These are phyloP conservation scores for Capsicum baccatum DNA, from an alignment of 257 asterid species.

Conservation along the genomic window DNA sequence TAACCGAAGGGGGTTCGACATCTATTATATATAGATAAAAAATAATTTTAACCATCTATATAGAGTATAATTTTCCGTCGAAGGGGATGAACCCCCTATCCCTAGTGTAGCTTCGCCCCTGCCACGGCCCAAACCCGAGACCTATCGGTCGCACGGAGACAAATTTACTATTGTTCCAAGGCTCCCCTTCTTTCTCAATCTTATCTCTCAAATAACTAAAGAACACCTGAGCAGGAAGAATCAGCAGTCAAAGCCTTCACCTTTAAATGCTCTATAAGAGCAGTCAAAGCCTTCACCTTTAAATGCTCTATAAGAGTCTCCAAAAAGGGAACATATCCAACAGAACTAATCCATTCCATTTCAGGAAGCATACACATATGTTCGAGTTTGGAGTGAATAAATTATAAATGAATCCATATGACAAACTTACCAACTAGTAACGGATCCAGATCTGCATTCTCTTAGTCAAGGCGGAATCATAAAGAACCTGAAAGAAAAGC, in stretches of 20 bases:
- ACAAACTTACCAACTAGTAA: constrained; percentile 1
- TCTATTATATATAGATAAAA: too few relatives aligned
- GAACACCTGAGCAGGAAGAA: neutral
- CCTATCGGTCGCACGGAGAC: neutral
- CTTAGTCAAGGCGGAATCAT: constrained; percentile 18
- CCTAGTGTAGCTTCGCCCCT: too few relatives aligned
- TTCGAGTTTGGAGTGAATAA: neutral
- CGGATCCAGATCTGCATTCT: constrained; percentile 1
- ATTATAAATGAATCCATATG: neutral
- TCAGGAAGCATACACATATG: neutral
- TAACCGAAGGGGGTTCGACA: too few relatives aligned
- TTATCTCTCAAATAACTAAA: neutral
- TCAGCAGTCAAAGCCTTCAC: neutral
- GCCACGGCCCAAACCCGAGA: neutral
- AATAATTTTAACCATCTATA: too few relatives aligned
- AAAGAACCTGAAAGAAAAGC: constrained; percentile 22
- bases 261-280: constrained; percentile 12
- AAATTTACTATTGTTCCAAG: neutral
- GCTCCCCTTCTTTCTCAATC: neutral
- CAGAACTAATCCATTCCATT: neutral
- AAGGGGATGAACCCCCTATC: too few relatives aligned
- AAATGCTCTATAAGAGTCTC: neutral
- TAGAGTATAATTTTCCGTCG: too few relatives aligned
- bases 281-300: neutral
- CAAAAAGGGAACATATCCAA: neutral